Percentiles rank a stretch among this genome's conserved stretches.
phyloP scores from a whole-genome alignment of 2,329 filamentous ascomycete species.

The Microdochium bolleyi region DNA sequence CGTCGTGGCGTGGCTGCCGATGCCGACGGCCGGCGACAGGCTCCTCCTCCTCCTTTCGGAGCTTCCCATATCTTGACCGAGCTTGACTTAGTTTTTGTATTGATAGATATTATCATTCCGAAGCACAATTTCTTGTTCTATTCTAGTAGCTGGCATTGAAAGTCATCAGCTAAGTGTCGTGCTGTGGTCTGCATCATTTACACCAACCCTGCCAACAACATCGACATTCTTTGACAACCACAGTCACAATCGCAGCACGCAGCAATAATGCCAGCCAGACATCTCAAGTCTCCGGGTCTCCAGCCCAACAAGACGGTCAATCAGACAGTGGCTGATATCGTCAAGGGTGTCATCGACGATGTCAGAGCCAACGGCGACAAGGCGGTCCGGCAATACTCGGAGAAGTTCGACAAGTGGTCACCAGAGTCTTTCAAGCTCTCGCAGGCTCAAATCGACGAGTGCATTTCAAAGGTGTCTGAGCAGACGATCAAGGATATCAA shows the following conservation, averaged over 20 bases:
- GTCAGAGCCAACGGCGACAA: constrained; percentile 36
- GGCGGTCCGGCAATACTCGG: constrained; percentile 38
- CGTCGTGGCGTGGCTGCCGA: too few species aligned
- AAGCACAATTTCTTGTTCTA: too few species aligned
- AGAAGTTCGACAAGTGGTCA: constrained; percentile 47
- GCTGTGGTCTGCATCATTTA: neutral
- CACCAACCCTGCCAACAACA: neutral
- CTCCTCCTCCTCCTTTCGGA: too few species aligned
- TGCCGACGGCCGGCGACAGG: too few species aligned
- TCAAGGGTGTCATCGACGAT: constrained; percentile 36
- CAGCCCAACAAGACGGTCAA: constrained; percentile 12
- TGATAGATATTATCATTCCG: too few species aligned
- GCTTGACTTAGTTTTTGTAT: too few species aligned
- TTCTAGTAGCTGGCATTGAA: too few species aligned
- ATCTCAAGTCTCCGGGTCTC: constrained; percentile 11
- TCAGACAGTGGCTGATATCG: constrained; percentile 28
- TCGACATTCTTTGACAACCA: neutral
- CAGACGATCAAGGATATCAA: constrained; percentile 32
- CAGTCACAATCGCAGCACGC: neutral
- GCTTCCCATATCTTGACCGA: too few species aligned
- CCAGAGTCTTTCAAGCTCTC: constrained; percentile 40
- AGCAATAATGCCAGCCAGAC: constrained; percentile 10
- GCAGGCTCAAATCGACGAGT: constrained; percentile 29
- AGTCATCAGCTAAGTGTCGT: too few species aligned
- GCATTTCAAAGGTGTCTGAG: constrained; percentile 31